These are phyloP conservation scores for Bryum argenteum DNA, from an alignment of 225 moss, liverwort and hornwort genomes.

Conservation along the genomic window DNA sequence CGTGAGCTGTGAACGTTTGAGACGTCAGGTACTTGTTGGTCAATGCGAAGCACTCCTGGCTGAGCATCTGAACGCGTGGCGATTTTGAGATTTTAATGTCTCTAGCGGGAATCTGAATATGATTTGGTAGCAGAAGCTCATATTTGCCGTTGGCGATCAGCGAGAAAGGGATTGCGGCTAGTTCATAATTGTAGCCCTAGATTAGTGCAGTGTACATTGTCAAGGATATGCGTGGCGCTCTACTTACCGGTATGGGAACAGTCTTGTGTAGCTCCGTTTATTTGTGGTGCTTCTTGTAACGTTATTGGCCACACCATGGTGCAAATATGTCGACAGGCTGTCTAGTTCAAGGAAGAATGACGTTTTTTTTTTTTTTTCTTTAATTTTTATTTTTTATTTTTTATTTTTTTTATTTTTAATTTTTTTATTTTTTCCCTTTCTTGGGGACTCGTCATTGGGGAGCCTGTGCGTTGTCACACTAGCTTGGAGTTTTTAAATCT, in stretches of 20 bases:
- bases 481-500: background rate
- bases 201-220: conserved; percentile 6
- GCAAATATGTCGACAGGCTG: background rate
- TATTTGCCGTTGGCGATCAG: no score
- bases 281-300: background rate
- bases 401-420: no score
- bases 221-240: background rate
- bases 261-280: background rate
- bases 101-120: background rate
- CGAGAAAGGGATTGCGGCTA: background rate
- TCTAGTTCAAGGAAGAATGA: background rate
- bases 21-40: no score
- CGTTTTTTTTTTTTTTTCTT: no score
- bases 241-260: background rate
- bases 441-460: background rate
- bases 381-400: no score
- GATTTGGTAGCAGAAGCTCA: background rate
- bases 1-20: no score
- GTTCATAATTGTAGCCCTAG: background rate
- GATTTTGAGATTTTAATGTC: no score
- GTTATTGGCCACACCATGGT: background rate
- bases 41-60: no score
- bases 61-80: no score
- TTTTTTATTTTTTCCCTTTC: no score
- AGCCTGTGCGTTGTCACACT: background rate